Evolutionary conservation across 2,329 filamentous ascomycete genomes (phyloP).

Genomic region (Diaporthe aspalathi): DNA sequence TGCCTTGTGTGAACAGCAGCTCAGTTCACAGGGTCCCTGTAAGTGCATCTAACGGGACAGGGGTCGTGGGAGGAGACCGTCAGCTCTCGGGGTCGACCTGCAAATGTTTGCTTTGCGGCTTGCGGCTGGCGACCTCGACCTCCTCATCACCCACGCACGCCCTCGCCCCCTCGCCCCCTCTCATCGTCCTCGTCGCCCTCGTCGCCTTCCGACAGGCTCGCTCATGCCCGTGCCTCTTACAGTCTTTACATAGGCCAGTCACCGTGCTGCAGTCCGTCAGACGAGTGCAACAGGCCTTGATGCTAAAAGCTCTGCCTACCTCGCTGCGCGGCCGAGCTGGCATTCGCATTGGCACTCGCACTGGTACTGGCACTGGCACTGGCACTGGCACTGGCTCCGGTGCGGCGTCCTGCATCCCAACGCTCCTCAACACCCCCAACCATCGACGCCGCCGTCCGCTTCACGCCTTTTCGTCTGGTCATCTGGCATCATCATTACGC

Average conservation of each 20-base stretch:
- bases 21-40: slow-evolving; percentile 28
- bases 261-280: slow-evolving; percentile 22
- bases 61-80: background rate
- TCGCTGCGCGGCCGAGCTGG: slow-evolving; percentile 38
- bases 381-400: slow-evolving; percentile 27
- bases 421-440: slow-evolving; percentile 2
- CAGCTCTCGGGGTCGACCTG: slow-evolving; percentile 13
- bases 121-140: slow-evolving; percentile 31
- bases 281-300: slow-evolving; percentile 37
- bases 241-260: slow-evolving; percentile 1
- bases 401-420: slow-evolving; percentile 9
- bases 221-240: background rate
- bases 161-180: background rate
- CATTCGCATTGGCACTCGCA: slow-evolving; percentile 26
- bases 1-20: slow-evolving; percentile 21
- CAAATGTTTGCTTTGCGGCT: too few relatives aligned
- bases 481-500: background rate
- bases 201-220: background rate
- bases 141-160: background rate
- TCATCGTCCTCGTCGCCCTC: background rate
- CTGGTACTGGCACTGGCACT: slow-evolving; percentile 23
- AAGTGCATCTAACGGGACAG: slow-evolving; percentile 14
- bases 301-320: slow-evolving; percentile 37
- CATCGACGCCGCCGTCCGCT: slow-evolving; percentile 4
- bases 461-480: background rate